Evolutionary conservation across 2,329 filamentous ascomycete genomes (phyloP).

Genomic region (Epichloe baconii): DNA sequence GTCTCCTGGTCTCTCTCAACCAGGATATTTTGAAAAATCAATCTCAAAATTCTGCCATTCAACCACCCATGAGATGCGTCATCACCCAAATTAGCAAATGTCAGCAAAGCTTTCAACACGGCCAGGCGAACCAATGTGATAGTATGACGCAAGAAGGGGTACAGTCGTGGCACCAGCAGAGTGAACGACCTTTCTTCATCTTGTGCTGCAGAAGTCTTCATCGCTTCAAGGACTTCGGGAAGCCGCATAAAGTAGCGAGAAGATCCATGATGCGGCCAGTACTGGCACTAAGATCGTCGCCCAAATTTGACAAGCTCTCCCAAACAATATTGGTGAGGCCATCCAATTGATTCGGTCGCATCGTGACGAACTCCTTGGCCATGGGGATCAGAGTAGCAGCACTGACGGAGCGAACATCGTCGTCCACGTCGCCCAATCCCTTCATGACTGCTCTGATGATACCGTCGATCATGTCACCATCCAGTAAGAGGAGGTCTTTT

Average conservation of each 20-base stretch:
- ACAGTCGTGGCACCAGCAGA: constrained; percentile 81
- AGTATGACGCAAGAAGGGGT: constrained; percentile 91
- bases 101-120: constrained; percentile 82
- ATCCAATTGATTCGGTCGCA: constrained; percentile 66
- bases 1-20: constrained; percentile 83
- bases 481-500: constrained; percentile 77
- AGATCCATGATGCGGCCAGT: constrained; percentile 98
- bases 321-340: constrained; percentile 87
- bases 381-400: constrained; percentile 96
- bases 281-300: constrained; percentile 91
- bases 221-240: constrained; percentile 86
- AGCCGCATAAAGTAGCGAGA: constrained; percentile 86
- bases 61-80: constrained; percentile 81
- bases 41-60: constrained; percentile 71
- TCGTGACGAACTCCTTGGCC: constrained; percentile 81
- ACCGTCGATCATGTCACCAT: constrained; percentile 79
- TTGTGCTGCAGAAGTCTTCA: constrained; percentile 77
- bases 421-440: constrained; percentile 78
- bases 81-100: constrained; percentile 78
- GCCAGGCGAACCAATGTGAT: constrained; percentile 92
- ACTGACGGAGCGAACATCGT: constrained; percentile 93
- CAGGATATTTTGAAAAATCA: constrained; percentile 90
- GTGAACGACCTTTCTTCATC: constrained; percentile 85
- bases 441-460: constrained; percentile 90
- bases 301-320: constrained; percentile 93